A percentile compares a stretch with the other conserved stretches of the same genome.
These are phyloP conservation scores for Penicillium canariense DNA, from an alignment of 495 filamentous ascomycete genomes.

Conservation along the genomic window DNA sequence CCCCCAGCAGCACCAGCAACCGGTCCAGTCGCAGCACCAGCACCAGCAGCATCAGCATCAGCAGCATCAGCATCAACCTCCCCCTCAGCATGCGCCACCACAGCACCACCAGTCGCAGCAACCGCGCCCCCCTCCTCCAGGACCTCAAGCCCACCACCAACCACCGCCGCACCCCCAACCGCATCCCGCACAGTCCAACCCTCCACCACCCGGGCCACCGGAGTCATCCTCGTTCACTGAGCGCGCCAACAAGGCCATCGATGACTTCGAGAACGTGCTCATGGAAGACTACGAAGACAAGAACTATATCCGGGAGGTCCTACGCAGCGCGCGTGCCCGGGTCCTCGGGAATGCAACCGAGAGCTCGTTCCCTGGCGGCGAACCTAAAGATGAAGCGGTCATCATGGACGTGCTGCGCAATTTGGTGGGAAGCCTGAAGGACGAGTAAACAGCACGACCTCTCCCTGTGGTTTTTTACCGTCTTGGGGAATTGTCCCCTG, in stretches of 20 bases:
- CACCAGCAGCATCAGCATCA: slow-evolving; percentile 19
- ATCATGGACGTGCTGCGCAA: slow-evolving; percentile 44
- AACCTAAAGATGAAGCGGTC: slow-evolving; percentile 47
- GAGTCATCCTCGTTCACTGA: slow-evolving; percentile 46
- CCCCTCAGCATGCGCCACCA: slow-evolving; percentile 16
- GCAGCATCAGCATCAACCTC: slow-evolving; percentile 15
- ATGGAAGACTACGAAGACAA: slow-evolving; percentile 52
- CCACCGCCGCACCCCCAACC: slow-evolving; percentile 27
- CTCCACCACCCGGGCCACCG: slow-evolving; percentile 50
- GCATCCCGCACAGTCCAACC: slow-evolving; percentile 19
- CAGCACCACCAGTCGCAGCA: slow-evolving; percentile 16
- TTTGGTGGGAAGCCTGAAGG: slow-evolving; percentile 43
- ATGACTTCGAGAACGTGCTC: slow-evolving; percentile 48
- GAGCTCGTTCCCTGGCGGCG: slow-evolving; percentile 49
- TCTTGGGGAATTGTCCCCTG: not conserved
- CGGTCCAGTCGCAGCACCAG: slow-evolving; percentile 27
- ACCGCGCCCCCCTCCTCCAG: slow-evolving; percentile 36
- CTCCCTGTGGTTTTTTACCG: not conserved
- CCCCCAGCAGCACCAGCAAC: slow-evolving; percentile 18
- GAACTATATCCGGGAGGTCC: slow-evolving; percentile 50
- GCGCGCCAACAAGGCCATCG: slow-evolving; percentile 48
- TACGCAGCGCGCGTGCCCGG: slow-evolving; percentile 49
- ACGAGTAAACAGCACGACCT: slow-evolving; percentile 22
- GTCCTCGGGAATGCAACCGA: slow-evolving; percentile 41
- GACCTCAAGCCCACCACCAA: slow-evolving; percentile 7